Evolutionary conservation across 1,284 basidiomycete species (phyloP), one percentile per base, ranked within the genome.

Genomic region (Ganoderma lingzhi): DNA sequence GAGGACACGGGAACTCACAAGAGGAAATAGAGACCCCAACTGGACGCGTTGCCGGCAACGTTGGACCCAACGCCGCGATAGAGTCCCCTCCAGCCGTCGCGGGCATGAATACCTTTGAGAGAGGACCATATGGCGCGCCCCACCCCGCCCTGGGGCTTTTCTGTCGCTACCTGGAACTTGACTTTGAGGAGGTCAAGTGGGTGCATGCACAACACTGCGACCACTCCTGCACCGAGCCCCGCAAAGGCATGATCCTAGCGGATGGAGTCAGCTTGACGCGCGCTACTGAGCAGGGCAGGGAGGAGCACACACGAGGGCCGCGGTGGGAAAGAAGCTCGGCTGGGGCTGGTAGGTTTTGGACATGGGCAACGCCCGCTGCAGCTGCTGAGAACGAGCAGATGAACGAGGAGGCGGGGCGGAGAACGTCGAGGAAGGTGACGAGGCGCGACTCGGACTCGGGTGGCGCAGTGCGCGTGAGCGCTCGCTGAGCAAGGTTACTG

Each of bases 1-100:
- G 37, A 2, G 41, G 5, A 41, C 3, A 15, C 32, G 64, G 6
- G 12, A 2, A 87, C 95, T 82, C 79, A 97, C 97, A 98, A 98
- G 71, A 98, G 87, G 82, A 99, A 99, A 82, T 99, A 99, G 41
- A 98, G 82, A 0, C 98, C 97, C 97, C 97, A 99, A 76, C 95
- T 97, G 6, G 93, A 91, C n/a, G 97, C 96, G 76, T 99, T 99
- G 23, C 98, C 97, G 0, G 95, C 94, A 58, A 99, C 88, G 78
- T 99, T 99, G 2, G 97, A 91, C 2, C 90, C 88, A 37, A 99
- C 84, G 14, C 97, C 97, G 69, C 97, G 88, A 81, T 99, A 99
- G 63, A 99, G 84, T 0, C 97, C 97, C 72, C 82, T 87, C 90
- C 90, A 93, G 8, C 97, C 97, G 71, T 96, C 90, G 45, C 85